Conservation (phyloP, 305 asterid species). For the Fraxinus velutina region DNA sequence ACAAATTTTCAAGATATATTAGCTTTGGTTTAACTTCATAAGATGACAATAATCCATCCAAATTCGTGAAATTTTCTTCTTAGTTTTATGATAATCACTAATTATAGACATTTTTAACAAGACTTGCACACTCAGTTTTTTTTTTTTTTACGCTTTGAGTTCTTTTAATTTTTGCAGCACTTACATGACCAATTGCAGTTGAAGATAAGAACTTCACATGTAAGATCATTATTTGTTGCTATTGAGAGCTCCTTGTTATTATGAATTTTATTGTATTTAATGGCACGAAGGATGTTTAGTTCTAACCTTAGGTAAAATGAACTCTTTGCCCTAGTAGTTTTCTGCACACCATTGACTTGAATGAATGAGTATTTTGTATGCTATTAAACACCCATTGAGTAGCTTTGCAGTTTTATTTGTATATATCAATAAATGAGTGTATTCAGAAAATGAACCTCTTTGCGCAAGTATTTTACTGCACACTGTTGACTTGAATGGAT, state of each 20-base stretch:
- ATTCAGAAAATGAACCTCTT: not conserved
- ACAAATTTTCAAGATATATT: not conserved
- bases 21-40: conserved; percentile 10
- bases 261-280: not conserved
- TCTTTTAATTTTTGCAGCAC: conserved; percentile 53
- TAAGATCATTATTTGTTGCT: conserved; percentile 39
- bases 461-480: not conserved
- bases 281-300: not conserved
- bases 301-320: not conserved
- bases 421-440: not conserved
- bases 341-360: not conserved
- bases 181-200: conserved; percentile 81
- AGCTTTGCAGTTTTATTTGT: not conserved
- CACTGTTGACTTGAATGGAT: not conserved
- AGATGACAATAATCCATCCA: not conserved
- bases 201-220: conserved; percentile 83
- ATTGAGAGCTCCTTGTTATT: conserved; percentile 15
- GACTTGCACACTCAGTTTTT: conserved; percentile 21
- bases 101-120: not conserved
- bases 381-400: not conserved
- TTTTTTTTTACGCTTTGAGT: not conserved
- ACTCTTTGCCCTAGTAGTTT: not conserved
- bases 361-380: not conserved
- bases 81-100: not conserved
- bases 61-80: not conserved